A percentile compares a stretch with the other conserved stretches of the same genome.
Conservation (phyloP, 1,284 basidiomycete species). For the Pterulicium gracile region DNA sequence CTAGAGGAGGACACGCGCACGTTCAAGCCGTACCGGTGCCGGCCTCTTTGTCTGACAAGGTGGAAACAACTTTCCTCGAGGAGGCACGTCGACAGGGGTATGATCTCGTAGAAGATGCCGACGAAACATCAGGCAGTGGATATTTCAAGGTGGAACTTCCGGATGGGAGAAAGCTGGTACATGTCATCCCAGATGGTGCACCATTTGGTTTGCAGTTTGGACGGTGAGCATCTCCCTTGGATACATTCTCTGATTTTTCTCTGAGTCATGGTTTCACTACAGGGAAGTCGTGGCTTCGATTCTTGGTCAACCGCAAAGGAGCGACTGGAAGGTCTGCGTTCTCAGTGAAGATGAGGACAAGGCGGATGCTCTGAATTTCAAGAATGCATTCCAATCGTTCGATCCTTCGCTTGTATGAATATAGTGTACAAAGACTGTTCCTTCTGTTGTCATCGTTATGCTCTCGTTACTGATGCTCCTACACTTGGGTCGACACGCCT, state of each 20-base stretch:
- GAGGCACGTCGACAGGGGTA: conserved; percentile 59
- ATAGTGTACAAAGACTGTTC: conserved; percentile 4
- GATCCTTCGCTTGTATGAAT: conserved; percentile 32
- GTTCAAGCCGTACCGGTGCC: conserved; percentile 84
- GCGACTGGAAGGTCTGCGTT: conserved; percentile 86
- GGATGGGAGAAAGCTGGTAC: conserved; percentile 75
- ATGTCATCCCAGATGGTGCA: conserved; percentile 66
- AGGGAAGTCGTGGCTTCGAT: conserved; percentile 75
- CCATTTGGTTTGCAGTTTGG: conserved; percentile 90
- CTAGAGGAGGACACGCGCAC: conserved; percentile 90
- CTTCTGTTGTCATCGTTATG: neutral
- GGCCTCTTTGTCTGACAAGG: conserved; percentile 38
- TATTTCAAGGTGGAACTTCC: conserved; percentile 91
- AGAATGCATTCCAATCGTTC: conserved; percentile 68
- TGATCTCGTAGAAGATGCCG: conserved; percentile 55
- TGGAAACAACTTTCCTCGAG: conserved; percentile 60
- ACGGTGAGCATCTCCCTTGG: conserved; percentile 42
- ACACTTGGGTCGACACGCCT: neutral
- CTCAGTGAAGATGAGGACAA: conserved; percentile 75
- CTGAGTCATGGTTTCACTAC: too few species aligned
- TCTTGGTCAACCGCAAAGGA: conserved; percentile 61
- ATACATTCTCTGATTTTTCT: conserved; percentile 6
- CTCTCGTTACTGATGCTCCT: neutral
- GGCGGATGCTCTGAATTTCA: conserved; percentile 73
- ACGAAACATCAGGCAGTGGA: conserved; percentile 50